Evolutionary conservation across 129 eudicot species (phyloP), one percentile per base, ranked within the genome.

Genomic region (Scalesia atractyloides): DNA sequence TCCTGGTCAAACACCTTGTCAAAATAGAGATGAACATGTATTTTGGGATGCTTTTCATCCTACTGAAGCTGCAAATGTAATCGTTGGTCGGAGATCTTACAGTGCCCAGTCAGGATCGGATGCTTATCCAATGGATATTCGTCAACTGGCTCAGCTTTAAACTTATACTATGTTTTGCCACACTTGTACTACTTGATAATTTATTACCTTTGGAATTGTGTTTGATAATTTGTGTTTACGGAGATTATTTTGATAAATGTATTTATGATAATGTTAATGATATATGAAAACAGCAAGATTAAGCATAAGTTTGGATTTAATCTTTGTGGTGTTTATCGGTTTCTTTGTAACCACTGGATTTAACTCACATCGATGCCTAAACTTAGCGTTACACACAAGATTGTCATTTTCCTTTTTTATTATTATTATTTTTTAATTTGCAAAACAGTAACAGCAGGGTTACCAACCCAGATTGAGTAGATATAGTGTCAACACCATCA

Each of bases 31-130:
- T 16, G 83, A 77, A 16, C 73, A 90, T 76, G 1, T 90, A 13
- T 90, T 87, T 78, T 90, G 97, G 97, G 97, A 90, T 71, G 97
- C 97, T 41, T 90, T 85, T 73, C 97, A 90, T 76, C 97, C 97
- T 1, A 62, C 76, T 3, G 95, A 90, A 67, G 95, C 95, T 26
- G 97, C 97, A 3, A 90, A 90, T 74, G 81, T 75, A 17, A 56
- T 90, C 0, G 80, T 90, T 20, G 97, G 95, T 7, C 74, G 87
- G 72, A 85, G 97, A 78, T 83, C 97, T n/a, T 90, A 90, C 79
- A 56, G 68, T 0, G 95, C 88, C 16, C 73, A 85, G 62, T 79
- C 83, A 63, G 13, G 83, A 3, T 78, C 89, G 0, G 97, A 90
- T 63, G 89, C 91, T 2, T 73, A 90, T 72, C 97, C 97, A 0